Evolutionary conservation across 2,329 filamentous ascomycete genomes (phyloP).

Genomic region (Pestalotiopsis sp.): DNA sequence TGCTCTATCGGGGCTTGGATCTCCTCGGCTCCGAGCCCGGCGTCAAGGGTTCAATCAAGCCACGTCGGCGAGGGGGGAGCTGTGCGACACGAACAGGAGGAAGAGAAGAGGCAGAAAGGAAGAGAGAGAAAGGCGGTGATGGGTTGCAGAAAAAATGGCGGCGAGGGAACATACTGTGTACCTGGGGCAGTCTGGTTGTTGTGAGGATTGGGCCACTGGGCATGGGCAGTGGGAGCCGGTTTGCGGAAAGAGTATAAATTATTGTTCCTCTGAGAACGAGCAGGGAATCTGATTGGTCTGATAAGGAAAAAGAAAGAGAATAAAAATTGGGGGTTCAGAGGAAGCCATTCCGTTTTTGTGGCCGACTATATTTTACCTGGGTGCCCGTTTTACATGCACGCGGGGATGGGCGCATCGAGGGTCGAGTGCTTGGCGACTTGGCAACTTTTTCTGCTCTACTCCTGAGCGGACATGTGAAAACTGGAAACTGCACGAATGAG

Average conservation of each 20-base stretch:
- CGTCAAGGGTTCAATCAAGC: not conserved
- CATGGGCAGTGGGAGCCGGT: not conserved
- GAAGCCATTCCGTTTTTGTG: too few relatives aligned
- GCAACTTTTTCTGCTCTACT: not conserved
- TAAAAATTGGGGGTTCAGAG: not conserved
- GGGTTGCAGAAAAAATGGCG: not conserved
- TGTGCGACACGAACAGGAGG: too few relatives aligned
- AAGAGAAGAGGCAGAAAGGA: not conserved
- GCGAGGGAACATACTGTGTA: too few relatives aligned
- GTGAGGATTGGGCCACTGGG: not conserved
- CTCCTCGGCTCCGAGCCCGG: not conserved
- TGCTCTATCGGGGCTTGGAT: too few relatives aligned
- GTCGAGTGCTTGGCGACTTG: not conserved
- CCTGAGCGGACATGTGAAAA: not conserved
- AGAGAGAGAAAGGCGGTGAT: not conserved
- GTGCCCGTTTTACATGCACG: too few relatives aligned
- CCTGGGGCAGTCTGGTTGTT: not conserved
- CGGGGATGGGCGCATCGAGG: too few relatives aligned
- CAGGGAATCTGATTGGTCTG: not conserved
- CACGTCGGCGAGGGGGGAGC: too few relatives aligned
- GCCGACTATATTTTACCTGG: too few relatives aligned
- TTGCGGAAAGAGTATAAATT: not conserved
- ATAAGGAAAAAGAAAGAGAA: not conserved
- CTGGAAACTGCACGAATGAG: not conserved
- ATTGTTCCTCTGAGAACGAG: not conserved